Percentiles rank a stretch among this genome's conserved stretches.
These are phyloP conservation scores for Suillus subaureus DNA, from an alignment of 768 basidiomycete genomes.

Conservation along the genomic window DNA sequence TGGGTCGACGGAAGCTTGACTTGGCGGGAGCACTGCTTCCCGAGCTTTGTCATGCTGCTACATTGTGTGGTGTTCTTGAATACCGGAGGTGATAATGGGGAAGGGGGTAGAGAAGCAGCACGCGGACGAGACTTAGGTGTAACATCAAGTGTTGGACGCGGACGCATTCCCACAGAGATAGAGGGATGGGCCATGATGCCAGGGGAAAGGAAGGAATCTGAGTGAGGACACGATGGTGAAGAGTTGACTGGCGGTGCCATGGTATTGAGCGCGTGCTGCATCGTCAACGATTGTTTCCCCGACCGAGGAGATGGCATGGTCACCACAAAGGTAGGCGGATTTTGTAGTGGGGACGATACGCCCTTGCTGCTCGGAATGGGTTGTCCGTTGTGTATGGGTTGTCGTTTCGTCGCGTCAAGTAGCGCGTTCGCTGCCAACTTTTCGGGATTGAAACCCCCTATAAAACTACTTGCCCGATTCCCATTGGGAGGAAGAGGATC, in stretches of 20 bases:
- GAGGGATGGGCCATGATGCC: slow-evolving; percentile 8
- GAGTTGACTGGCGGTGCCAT: slow-evolving; percentile 19
- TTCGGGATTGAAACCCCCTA: slow-evolving; percentile 50
- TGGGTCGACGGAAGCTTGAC: slow-evolving; percentile 47
- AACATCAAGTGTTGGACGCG: slow-evolving; percentile 16
- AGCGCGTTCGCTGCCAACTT: slow-evolving; percentile 11
- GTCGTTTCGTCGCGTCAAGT: slow-evolving; percentile 14
- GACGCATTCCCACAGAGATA: slow-evolving; percentile 8
- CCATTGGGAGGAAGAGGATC: slow-evolving; percentile 9
- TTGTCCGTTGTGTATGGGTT: slow-evolving; percentile 11
- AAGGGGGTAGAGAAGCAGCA: slow-evolving; percentile 19
- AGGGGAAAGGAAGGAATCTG: slow-evolving; percentile 28
- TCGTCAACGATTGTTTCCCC: slow-evolving; percentile 35
- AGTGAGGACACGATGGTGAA: slow-evolving; percentile 35
- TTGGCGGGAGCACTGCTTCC: slow-evolving; percentile 59
- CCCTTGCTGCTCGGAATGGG: slow-evolving; percentile 14
- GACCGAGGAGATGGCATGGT: slow-evolving; percentile 41
- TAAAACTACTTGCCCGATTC: slow-evolving; percentile 32
- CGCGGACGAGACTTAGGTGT: slow-evolving; percentile 24
- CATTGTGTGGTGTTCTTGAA: slow-evolving; percentile 47
- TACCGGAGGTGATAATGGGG: slow-evolving; percentile 22
- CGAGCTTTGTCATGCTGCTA: slow-evolving; percentile 63
- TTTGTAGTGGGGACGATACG: slow-evolving; percentile 26
- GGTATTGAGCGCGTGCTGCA: slow-evolving; percentile 35
- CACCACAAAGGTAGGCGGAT: slow-evolving; percentile 28